Base-by-base conservation (phyloP, 2,329 filamentous ascomycete species). In the Fusarium xylarioides region DNA sequence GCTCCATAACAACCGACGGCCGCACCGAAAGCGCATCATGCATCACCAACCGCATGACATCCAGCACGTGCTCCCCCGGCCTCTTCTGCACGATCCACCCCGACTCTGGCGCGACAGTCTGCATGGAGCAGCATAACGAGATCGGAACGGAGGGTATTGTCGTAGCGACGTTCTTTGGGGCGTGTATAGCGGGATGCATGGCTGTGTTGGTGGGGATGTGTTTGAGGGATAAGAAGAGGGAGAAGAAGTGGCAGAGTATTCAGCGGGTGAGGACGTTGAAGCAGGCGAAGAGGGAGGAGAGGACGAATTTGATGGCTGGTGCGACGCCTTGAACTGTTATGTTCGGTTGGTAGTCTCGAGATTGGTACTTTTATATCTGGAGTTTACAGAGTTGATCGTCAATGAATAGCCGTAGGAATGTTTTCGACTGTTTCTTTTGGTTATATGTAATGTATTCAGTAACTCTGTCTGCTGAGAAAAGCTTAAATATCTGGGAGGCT, bases 101-200 rank as follows among this genome's bases (percentile, higher is more conserved):
- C 8, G 60, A 43, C 26, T 70, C 68, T 5, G 68, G 68, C 7
- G 26, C 46, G 1, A 52, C 61, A 1, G 66, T 70, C 4, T 70
- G 68, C 4, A 70, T 70, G 68, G n/a, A 49, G 1, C 28, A 54
- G 23, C 66, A 70, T 5, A 49, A 66, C 5, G 61, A 66, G 0
- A 43, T 70, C 2, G 68, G 68, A 2, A 66, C 68, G 0, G 66
- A 55, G 15, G 68, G 68, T 7, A 70, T 70, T 8, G 43, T 70
- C 4, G 49, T 70, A 12, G 68, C 54, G 5, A 16, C 50, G 0
- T 16, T 70, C 1, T 70, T 70, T 8, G 68, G 44, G 11, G 49
- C 18, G 3, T 52, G 38, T 8, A 66, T 61, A 7, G 68, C 67
- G 1, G 38, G 55, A 1, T 70, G 68, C 9, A 66, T 70, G 11